These are phyloP conservation scores for Torulaspora globosa DNA, from an alignment of 1,139 yeast species.

Conservation along the genomic window DNA sequence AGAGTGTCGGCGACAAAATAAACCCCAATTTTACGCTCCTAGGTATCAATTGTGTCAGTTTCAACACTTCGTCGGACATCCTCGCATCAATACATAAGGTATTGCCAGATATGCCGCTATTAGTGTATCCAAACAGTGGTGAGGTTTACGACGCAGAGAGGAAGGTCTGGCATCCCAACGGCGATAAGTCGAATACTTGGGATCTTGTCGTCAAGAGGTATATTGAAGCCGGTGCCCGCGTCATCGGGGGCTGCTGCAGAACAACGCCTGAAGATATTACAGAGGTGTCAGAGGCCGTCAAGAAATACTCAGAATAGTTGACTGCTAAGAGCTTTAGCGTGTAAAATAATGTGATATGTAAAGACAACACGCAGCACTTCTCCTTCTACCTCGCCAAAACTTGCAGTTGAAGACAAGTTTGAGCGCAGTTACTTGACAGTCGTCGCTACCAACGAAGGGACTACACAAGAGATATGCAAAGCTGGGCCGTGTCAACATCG, in stretches of 20 bases:
- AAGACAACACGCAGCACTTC: no score
- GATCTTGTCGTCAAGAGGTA: conserved; percentile 25
- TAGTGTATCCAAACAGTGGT: conserved; percentile 35
- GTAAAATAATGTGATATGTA: not conserved
- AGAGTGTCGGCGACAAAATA: conserved; percentile 41
- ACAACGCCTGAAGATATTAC: conserved; percentile 30
- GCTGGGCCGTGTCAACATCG: no score
- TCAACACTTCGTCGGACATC: conserved; percentile 24
- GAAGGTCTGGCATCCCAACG: conserved; percentile 22
- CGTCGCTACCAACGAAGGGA: no score
- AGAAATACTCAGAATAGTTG: not conserved
- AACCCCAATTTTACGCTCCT: conserved; percentile 24
- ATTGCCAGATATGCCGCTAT: conserved; percentile 24
- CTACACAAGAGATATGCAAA: no score
- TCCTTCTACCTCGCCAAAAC: no score
- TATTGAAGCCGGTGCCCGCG: conserved; percentile 23
- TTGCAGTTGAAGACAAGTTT: no score
- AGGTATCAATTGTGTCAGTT: conserved; percentile 34
- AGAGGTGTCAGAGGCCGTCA: conserved; percentile 17
- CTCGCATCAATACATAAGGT: conserved; percentile 20
- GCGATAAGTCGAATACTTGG: conserved; percentile 21
- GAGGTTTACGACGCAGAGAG: conserved; percentile 31
- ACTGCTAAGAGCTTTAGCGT: not conserved
- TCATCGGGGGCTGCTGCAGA: conserved; percentile 36
- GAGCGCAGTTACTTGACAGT: no score